Evolutionary conservation across 2,329 filamentous ascomycete species (phyloP).

Genomic region (Fusarium coffeatum): DNA sequence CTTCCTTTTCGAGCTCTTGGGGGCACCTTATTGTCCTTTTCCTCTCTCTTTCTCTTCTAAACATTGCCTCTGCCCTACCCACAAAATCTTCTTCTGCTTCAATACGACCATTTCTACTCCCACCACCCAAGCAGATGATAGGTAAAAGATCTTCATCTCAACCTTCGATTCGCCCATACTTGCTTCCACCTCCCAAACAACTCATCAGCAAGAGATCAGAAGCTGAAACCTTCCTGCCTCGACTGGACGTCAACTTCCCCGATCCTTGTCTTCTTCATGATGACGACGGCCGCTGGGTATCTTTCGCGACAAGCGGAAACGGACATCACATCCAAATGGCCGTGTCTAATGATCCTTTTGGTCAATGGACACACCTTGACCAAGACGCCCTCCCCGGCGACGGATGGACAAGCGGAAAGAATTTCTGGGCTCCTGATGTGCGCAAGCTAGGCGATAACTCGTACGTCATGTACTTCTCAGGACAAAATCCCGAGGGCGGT

Average conservation of each 20-base stretch:
- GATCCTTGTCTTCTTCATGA: constrained; percentile 65
- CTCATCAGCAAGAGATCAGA: constrained; percentile 28
- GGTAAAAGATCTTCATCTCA: neutral
- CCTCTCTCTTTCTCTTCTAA: constrained; percentile 14
- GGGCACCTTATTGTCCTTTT: constrained; percentile 8
- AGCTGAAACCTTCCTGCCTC: constrained; percentile 19
- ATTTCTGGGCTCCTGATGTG: constrained; percentile 73
- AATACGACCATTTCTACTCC: constrained; percentile 9
- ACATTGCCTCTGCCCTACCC: constrained; percentile 15
- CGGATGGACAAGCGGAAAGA: constrained; percentile 64
- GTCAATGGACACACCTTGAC: constrained; percentile 60
- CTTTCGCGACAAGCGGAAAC: constrained; percentile 66
- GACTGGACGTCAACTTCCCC: constrained; percentile 59
- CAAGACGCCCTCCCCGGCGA: constrained; percentile 67
- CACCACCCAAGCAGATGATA: constrained; percentile 2
- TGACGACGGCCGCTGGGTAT: constrained; percentile 63
- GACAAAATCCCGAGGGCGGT: constrained; percentile 54
- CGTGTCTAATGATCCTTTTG: constrained; percentile 58
- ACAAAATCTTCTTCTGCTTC: neutral
- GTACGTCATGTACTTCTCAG: constrained; percentile 72
- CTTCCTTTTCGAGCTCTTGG: constrained; percentile 16
- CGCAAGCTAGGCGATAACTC: constrained; percentile 59
- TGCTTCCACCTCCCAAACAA: constrained; percentile 16
- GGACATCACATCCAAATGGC: constrained; percentile 66
- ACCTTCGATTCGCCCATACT: constrained; percentile 8